Base-by-base conservation (phyloP, 2,329 filamentous ascomycete genomes). In the Chaetothyriales sp. region DNA sequence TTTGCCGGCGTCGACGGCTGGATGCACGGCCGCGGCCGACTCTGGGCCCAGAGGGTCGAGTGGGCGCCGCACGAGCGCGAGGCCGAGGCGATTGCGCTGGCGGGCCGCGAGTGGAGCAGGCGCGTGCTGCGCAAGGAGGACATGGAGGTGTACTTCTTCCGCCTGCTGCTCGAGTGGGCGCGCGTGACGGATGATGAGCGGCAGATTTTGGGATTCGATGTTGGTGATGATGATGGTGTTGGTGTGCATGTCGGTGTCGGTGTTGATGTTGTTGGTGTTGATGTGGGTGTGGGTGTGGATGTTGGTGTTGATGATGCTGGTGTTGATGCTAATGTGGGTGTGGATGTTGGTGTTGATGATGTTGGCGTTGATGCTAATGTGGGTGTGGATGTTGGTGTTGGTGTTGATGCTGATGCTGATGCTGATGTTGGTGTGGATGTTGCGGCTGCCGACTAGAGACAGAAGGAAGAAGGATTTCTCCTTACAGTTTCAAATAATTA, bases 121-220 rank as follows among this genome's bases (percentile, higher is more conserved):
- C 72, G 73, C 63, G 82, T 78, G 10, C 60, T 89, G 18, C 71
- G 82, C 54, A 78, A 77, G 60, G 82, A 83, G 64, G 87, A 92
- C 62, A 86, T 85, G 78, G 83, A 89, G 65, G 76, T 88, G 8
- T 92, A 92, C 62, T 73, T 90, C 61, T 92, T 89, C 63, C 71
- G 86, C 46, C 64, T 92, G 54, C 67, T 92, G 60, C 67, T 92
- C 18, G 86, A 92, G 69, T 92, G 85, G 83, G 85, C 76, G 2
- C 69, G 85, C 55, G 62, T 89, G 45, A 76, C 83, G 19, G 77
- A 85, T 66, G 83, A 88, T 61, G 62, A 62, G 51, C 68, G 76
- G 59, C 74, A 77, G 60, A 63, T 68, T 46, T 61, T 78, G 46
- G 71, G 70, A 8, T 73, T 68, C 59, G 33, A 40, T 40, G 33